These are phyloP conservation scores for Symbiodinium natans DNA, from an alignment of 73 alveolate genomes.

Conservation along the genomic window DNA sequence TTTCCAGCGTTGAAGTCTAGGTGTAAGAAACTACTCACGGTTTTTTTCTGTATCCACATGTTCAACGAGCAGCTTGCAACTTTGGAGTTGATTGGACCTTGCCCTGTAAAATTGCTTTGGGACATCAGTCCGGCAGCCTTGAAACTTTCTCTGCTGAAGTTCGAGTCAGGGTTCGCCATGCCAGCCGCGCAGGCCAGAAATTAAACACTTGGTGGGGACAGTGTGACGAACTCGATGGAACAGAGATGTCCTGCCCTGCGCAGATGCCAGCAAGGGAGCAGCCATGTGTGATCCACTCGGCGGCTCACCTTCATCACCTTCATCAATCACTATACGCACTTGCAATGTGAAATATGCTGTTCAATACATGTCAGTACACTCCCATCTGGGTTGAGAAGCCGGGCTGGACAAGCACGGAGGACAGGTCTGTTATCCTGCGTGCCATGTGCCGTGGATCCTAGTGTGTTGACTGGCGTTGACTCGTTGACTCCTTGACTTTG, in stretches of 20 bases:
- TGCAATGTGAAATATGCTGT: neutral
- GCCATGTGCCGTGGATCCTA: neutral
- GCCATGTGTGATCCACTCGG: too few relatives aligned
- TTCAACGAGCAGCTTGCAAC: neutral
- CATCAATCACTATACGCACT: too few relatives aligned
- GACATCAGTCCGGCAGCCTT: neutral
- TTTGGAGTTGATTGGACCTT: neutral
- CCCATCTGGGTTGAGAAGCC: neutral
- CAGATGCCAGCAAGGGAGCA: too few relatives aligned
- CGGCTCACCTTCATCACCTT: too few relatives aligned
- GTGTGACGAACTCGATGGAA: neutral
- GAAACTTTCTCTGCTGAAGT: neutral
- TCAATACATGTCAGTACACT: neutral
- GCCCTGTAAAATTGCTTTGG: neutral
- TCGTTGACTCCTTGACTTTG: neutral
- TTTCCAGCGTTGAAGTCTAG: too few relatives aligned
- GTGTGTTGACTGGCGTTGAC: neutral
- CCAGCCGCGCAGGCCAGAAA: neutral
- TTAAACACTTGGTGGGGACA: neutral
- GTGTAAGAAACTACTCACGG: too few relatives aligned
- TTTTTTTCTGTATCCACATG: too few relatives aligned
- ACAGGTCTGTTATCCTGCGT: neutral
- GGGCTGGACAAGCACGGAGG: neutral
- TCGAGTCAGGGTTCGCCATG: neutral
- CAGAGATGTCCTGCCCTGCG: neutral